A percentile compares a stretch with the other conserved stretches of the same genome.
Conservation (phyloP, 441 rosid species). For the Melastoma candidum region DNA sequence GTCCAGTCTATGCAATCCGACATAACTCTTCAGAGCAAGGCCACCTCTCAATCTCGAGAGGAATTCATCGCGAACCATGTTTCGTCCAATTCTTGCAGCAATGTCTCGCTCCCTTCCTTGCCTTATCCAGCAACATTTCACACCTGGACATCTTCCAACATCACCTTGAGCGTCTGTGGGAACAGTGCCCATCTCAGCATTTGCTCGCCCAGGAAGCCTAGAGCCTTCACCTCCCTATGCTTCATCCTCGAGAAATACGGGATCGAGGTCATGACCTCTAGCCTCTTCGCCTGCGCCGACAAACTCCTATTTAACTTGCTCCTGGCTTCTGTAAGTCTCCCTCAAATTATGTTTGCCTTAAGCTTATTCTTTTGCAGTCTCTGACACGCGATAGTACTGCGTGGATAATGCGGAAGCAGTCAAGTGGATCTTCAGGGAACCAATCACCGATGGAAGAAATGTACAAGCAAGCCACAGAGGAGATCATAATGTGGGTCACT, state of each 20-base stretch:
- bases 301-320: constrained; percentile 48
- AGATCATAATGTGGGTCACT: constrained; percentile 41
- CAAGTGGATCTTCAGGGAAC: constrained; percentile 18
- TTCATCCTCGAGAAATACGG: constrained; percentile 55
- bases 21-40: constrained; percentile 19
- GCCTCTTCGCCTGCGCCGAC: constrained; percentile 35
- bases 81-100: constrained; percentile 11
- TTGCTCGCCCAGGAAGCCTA: constrained; percentile 40
- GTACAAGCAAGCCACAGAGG: constrained; percentile 54
- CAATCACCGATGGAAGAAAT: constrained; percentile 39
- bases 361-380: not conserved
- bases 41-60: constrained; percentile 31
- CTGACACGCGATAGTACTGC: not conserved
- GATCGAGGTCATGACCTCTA: constrained; percentile 47
- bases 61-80: constrained; percentile 47
- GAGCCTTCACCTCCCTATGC: constrained; percentile 44
- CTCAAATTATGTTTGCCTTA: not conserved
- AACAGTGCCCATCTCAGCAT: constrained; percentile 51
- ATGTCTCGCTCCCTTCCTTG: constrained; percentile 12
- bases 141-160: constrained; percentile 63
- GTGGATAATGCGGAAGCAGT: constrained; percentile 19
- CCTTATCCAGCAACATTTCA: constrained; percentile 31
- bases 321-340: constrained; percentile 48
- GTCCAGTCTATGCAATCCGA: constrained; percentile 18
- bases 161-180: constrained; percentile 56